Evolutionary conservation across 768 basidiomycete genomes (phyloP).

Genomic region (Pisolithus sp.): DNA sequence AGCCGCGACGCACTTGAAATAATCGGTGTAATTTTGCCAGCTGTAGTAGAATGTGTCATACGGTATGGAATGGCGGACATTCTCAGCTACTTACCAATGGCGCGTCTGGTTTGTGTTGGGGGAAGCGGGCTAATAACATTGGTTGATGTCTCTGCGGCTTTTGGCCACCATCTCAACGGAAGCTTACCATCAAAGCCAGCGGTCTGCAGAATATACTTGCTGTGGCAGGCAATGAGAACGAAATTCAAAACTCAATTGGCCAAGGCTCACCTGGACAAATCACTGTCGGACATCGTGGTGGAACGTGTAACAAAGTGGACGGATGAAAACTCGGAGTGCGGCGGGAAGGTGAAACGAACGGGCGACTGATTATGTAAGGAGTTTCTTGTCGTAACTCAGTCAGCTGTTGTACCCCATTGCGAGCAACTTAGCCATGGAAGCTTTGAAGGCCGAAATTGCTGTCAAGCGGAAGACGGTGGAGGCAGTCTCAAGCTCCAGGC

Average conservation of each 20-base stretch:
- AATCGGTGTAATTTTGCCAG: conserved; percentile 96
- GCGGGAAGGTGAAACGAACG: conserved; percentile 9
- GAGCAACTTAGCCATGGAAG: conserved; percentile 56
- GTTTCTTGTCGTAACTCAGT: too few relatives aligned
- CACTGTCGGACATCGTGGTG: conserved; percentile 51
- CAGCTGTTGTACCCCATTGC: too few relatives aligned
- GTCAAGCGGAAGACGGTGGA: conserved; percentile 76
- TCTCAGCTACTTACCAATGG: conserved; percentile 66
- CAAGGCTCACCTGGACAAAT: conserved; percentile 46
- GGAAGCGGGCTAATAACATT: conserved; percentile 65
- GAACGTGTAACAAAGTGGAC: conserved; percentile 35
- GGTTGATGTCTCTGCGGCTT: not conserved
- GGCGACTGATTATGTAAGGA: conserved; percentile 23
- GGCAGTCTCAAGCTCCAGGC: conserved; percentile 39
- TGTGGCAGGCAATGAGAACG: conserved; percentile 26
- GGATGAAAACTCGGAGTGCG: conserved; percentile 18
- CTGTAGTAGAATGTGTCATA: conserved; percentile 30
- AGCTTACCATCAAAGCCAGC: conserved; percentile 84
- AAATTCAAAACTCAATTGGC: not conserved
- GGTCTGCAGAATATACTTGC: conserved; percentile 88
- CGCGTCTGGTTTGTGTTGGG: conserved; percentile 91
- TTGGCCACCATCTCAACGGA: not conserved
- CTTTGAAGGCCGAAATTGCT: conserved; percentile 83
- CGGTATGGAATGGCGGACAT: not conserved
- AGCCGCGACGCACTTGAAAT: conserved; percentile 94